Conservation (phyloP, 2,329 filamentous ascomycete genomes). For the Metarhizium rileyi region DNA sequence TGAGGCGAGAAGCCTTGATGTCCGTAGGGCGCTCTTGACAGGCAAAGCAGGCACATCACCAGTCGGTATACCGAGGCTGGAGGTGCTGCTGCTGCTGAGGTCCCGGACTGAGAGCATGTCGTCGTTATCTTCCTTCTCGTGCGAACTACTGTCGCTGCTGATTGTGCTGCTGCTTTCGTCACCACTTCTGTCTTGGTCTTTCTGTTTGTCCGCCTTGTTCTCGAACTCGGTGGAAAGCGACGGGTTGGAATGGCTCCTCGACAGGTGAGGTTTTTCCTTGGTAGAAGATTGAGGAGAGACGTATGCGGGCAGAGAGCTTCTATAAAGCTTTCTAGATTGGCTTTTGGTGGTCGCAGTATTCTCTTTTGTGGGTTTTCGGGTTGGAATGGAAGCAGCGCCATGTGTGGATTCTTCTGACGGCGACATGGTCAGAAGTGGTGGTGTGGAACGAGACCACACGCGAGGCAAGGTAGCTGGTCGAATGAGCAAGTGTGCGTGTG, state of each 20-base stretch:
- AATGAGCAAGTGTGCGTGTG: too few species aligned
- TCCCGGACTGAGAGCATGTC: slow-evolving; percentile 20
- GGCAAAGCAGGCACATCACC: slow-evolving; percentile 33
- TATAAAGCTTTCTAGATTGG: slow-evolving; percentile 10
- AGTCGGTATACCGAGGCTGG: slow-evolving; percentile 12
- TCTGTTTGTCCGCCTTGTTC: neutral
- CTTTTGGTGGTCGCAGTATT: neutral
- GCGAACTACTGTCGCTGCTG: neutral
- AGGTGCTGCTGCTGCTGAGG: slow-evolving; percentile 11
- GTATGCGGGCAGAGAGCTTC: slow-evolving; percentile 11
- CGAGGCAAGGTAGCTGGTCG: neutral
- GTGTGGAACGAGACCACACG: slow-evolving; percentile 1
- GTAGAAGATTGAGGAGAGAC: slow-evolving; percentile 4
- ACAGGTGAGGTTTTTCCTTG: neutral
- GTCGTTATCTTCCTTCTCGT: slow-evolving; percentile 10
- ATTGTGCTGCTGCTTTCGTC: neutral
- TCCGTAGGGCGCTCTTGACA: slow-evolving; percentile 38
- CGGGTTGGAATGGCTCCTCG: neutral
- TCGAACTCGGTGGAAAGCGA: neutral
- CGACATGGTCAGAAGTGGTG: slow-evolving; percentile 9
- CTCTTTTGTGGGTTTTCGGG: slow-evolving; percentile 3
- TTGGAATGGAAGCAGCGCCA: slow-evolving; percentile 12
- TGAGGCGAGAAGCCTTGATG: slow-evolving; percentile 30
- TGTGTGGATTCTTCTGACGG: slow-evolving; percentile 7
- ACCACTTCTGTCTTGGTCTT: slow-evolving; percentile 4